Conservation (phyloP, 345 rosid species). For the Hevea brasiliensis region DNA sequence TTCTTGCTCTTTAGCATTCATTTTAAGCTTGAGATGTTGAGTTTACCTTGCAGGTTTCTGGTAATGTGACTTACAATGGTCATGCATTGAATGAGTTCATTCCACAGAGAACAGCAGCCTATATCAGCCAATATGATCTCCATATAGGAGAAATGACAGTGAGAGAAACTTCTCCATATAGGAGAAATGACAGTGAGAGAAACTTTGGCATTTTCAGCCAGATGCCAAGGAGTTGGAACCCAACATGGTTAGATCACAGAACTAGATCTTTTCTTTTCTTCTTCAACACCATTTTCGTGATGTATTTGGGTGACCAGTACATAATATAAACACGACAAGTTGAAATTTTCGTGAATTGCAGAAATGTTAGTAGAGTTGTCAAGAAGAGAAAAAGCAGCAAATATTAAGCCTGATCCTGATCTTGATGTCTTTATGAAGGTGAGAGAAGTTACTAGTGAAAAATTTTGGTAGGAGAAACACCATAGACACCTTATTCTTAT, state of each 20-base stretch:
- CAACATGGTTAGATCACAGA: conserved; percentile 43
- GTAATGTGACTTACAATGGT: conserved; percentile 66
- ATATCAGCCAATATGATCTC: conserved; percentile 65
- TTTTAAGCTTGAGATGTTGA: not conserved
- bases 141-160: conserved; percentile 66
- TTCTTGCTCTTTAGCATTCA: not conserved
- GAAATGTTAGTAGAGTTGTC: conserved; percentile 64
- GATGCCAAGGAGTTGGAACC: conserved; percentile 61
- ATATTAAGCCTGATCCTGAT: conserved; percentile 74
- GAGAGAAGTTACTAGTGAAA: not conserved
- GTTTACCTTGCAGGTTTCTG: conserved; percentile 41
- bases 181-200: conserved; percentile 72
- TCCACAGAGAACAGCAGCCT: conserved; percentile 64
- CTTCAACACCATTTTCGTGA: not conserved
- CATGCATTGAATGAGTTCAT: conserved; percentile 53
- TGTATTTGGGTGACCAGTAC: not conserved
- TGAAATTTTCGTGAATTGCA: conserved; percentile 14
- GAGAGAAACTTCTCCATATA: conserved; percentile 63
- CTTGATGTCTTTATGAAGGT: conserved; percentile 80
- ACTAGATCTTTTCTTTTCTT: not conserved
- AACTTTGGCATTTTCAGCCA: conserved; percentile 71
- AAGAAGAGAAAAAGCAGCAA: conserved; percentile 71
- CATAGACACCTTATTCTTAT: too few species aligned
- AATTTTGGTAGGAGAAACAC: too few species aligned
- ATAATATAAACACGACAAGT: not conserved